phyloP scores from a whole-genome alignment of 805 yeast genomes.

The Teunomyces pallodes region DNA sequence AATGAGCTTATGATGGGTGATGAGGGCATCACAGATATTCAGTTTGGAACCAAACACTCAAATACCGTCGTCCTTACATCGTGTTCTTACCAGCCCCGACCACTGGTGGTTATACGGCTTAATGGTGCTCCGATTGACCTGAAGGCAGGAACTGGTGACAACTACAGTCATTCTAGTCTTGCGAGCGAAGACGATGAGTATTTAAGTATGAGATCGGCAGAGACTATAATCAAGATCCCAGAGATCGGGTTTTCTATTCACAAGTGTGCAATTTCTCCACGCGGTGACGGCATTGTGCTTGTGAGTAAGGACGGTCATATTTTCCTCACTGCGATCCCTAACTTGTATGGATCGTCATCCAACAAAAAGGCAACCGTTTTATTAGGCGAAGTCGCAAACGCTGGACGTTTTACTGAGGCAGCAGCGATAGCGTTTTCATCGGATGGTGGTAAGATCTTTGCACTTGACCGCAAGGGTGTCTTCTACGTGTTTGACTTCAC shows the following conservation, averaged over 20 bases:
- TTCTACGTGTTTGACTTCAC: conserved; percentile 83
- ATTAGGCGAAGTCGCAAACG: conserved; percentile 76
- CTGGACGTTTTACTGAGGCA: conserved; percentile 69
- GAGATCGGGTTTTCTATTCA: conserved; percentile 84
- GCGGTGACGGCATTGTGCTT: conserved; percentile 83
- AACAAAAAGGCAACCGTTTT: conserved; percentile 53
- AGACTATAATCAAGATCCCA: conserved; percentile 52
- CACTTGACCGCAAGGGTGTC: conserved; percentile 78
- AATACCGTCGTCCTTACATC: conserved; percentile 38
- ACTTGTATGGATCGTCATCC: conserved; percentile 18
- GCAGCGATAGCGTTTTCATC: conserved; percentile 75
- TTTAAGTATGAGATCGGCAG: conserved; percentile 25
- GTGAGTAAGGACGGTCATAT: conserved; percentile 77
- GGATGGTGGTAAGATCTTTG: conserved; percentile 76
- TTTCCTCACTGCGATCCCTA: conserved; percentile 63
- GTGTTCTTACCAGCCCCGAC: conserved; percentile 33
- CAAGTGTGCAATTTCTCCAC: conserved; percentile 69
- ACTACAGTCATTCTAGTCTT: not conserved
- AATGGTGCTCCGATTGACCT: conserved; percentile 51
- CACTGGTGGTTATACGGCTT: conserved; percentile 31
- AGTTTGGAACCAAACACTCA: conserved; percentile 44
- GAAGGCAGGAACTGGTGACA: not conserved
- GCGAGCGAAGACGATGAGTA: conserved; percentile 17
- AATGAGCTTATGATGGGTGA: conserved; percentile 53
- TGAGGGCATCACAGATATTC: conserved; percentile 84